Percentiles rank a stretch among this genome's conserved stretches.
These are phyloP conservation scores for Sugiyamaella pinicola DNA, from an alignment of 1,139 yeast species.

Conservation along the genomic window DNA sequence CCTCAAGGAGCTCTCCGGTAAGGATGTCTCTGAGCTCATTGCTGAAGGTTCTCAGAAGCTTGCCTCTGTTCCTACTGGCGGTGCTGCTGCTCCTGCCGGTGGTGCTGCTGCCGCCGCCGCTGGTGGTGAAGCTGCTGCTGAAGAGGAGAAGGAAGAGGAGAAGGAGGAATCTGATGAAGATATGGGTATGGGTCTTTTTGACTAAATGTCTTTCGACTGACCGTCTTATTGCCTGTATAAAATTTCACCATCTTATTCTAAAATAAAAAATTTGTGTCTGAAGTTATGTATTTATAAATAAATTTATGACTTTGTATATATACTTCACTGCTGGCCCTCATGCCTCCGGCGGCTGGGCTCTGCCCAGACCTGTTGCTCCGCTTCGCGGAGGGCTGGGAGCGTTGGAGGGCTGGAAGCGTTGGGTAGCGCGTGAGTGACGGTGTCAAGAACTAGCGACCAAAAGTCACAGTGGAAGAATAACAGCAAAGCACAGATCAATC, in stretches of 20 bases:
- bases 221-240: conserved; percentile 6
- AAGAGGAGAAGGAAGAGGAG: conserved; percentile 63
- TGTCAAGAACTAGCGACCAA: too few species aligned
- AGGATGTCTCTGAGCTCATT: conserved; percentile 85
- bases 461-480: too few species aligned
- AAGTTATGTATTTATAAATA: conserved; percentile 5
- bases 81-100: conserved; percentile 80
- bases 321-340: neutral
- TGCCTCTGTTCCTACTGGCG: conserved; percentile 97
- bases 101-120: conserved; percentile 68
- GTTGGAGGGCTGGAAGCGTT: neutral
- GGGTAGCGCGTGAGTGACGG: neutral
- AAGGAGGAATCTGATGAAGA: conserved; percentile 71
- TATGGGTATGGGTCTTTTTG: conserved; percentile 48
- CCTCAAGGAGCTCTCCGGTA: conserved; percentile 91
- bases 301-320: conserved; percentile 6
- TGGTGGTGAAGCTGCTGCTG: conserved; percentile 75
- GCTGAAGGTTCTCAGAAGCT: conserved; percentile 96
- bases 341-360: neutral
- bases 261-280: conserved; percentile 3
- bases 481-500: too few species aligned
- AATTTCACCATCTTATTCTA: conserved; percentile 2
- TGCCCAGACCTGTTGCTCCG: neutral
- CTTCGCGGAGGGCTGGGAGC: neutral
- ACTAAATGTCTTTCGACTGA: conserved; percentile 35